Evolutionary conservation across 2,329 filamentous ascomycete species (phyloP).

Genomic region (Botryotinia globosa): DNA sequence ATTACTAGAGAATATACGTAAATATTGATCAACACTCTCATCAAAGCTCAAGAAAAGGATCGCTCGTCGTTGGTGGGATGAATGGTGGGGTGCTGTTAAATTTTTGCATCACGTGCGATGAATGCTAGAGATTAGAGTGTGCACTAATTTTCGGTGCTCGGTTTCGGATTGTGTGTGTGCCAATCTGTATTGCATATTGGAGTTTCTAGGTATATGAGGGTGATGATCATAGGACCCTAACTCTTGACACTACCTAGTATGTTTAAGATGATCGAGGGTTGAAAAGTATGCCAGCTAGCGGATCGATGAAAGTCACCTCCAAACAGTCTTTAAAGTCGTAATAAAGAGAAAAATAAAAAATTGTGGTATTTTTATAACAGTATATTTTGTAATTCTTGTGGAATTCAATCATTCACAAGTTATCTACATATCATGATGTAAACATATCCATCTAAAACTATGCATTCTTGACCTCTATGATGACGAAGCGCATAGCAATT

Average conservation of each 20-base stretch:
- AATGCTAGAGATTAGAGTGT: not conserved
- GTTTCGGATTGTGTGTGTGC: not conserved
- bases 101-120: not conserved
- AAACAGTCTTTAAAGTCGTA: not conserved
- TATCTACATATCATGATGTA: conserved; percentile 9
- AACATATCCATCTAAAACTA: conserved; percentile 6
- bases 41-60: not conserved
- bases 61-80: conserved; percentile 2
- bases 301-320: not conserved
- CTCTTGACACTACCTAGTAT: not conserved
- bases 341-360: not conserved
- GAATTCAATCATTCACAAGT: not conserved
- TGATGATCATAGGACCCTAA: not conserved
- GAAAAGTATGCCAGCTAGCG: not conserved
- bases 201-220: not conserved
- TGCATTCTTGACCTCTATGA: not conserved
- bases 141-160: not conserved
- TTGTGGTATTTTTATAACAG: not conserved
- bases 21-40: not conserved
- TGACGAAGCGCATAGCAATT: not conserved
- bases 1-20: not conserved
- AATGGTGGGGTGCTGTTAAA: conserved; percentile 10
- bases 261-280: not conserved
- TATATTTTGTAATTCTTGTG: not conserved
- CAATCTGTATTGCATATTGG: not conserved